Percentiles rank a stretch among this genome's conserved stretches.
These are phyloP conservation scores for Aspergillus asperescens DNA, from an alignment of 495 filamentous ascomycete species.

Conservation along the genomic window DNA sequence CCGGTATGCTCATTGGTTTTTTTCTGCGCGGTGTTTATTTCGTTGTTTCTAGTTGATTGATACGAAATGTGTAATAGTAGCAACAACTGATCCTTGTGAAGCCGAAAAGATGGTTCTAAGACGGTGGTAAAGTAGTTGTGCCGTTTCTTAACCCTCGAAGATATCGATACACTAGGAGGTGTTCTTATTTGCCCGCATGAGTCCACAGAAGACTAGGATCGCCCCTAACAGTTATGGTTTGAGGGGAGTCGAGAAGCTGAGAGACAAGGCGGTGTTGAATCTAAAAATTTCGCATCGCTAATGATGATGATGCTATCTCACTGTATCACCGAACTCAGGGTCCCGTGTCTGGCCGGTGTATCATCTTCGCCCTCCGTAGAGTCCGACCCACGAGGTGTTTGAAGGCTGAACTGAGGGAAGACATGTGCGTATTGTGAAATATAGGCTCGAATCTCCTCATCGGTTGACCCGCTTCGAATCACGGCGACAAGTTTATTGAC, in stretches of 20 bases:
- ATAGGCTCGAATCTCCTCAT: conserved; percentile 18
- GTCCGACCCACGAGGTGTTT: not conserved
- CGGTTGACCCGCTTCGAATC: conserved; percentile 24
- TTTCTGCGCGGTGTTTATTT: not conserved
- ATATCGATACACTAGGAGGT: not conserved
- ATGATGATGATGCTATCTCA: not conserved
- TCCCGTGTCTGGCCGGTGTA: not conserved
- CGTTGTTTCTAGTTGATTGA: not conserved
- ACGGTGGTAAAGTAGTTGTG: not conserved
- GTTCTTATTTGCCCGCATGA: not conserved
- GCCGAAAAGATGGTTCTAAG: not conserved
- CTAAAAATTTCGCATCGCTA: too few species aligned
- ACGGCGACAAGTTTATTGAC: conserved; percentile 24
- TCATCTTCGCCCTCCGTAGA: not conserved
- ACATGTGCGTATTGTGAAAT: not conserved
- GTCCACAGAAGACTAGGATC: not conserved
- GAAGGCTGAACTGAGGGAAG: not conserved
- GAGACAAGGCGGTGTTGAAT: not conserved
- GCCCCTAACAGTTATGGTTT: not conserved
- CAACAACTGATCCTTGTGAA: not conserved
- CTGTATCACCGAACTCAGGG: not conserved
- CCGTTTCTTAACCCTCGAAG: not conserved
- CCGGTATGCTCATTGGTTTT: not conserved
- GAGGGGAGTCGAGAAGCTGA: not conserved
- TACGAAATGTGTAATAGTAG: not conserved